phyloP scores from a whole-genome alignment of 1,284 basidiomycete species.

The Apiotrichum montevideense region DNA sequence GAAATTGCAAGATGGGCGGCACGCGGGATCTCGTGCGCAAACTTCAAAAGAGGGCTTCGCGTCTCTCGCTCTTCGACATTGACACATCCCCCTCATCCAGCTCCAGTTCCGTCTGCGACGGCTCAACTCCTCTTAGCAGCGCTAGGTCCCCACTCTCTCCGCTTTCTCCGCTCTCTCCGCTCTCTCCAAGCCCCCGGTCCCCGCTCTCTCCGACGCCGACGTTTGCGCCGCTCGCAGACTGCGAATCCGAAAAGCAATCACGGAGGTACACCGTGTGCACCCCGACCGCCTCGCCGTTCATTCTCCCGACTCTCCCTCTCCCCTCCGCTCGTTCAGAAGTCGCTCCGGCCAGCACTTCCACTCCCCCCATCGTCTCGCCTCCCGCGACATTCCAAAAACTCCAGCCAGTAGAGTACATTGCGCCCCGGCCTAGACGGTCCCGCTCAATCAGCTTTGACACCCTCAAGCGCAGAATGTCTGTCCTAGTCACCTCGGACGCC shows the following conservation, averaged over 20 bases:
- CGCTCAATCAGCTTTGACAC: neutral
- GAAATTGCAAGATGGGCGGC: no score
- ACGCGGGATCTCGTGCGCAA: neutral
- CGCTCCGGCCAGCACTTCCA: neutral
- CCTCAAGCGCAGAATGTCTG: slow-evolving; percentile 1
- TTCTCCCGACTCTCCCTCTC: neutral
- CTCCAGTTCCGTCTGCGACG: slow-evolving; percentile 3
- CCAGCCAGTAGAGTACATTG: slow-evolving; percentile 1
- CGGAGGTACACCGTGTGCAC: no score
- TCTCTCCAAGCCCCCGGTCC: neutral
- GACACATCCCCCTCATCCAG: neutral
- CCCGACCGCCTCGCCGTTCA: neutral
- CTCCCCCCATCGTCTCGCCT: neutral
- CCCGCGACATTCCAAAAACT: neutral
- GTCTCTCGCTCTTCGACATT: neutral
- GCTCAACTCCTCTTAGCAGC: slow-evolving; percentile 5
- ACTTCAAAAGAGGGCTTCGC: slow-evolving; percentile 3
- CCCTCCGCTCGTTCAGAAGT: neutral
- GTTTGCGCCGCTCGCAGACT: no score
- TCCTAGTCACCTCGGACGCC: neutral
- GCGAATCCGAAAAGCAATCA: no score
- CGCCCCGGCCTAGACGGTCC: neutral
- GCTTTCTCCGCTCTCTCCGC: neutral
- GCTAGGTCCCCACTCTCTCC: neutral
- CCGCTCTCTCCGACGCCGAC: neutral